Evolutionary conservation across 2,329 filamentous ascomycete genomes (phyloP).

Genomic region (Tolypocladium tundrense): DNA sequence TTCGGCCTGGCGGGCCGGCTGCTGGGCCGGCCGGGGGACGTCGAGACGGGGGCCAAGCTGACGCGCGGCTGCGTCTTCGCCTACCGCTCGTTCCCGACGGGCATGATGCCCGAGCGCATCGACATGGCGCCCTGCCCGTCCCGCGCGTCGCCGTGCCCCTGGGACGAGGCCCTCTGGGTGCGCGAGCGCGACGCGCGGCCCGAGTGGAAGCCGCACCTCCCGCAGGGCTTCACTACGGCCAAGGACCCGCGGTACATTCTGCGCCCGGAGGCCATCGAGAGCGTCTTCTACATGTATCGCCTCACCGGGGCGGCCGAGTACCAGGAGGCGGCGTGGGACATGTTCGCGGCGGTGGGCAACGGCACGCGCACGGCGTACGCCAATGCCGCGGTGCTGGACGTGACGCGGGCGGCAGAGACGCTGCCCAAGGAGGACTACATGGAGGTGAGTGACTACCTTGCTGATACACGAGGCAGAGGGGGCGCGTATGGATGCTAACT

Average conservation of each 20-base stretch:
- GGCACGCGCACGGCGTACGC: slow-evolving; percentile 49
- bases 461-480: too few species aligned
- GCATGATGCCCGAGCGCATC: slow-evolving; percentile 43
- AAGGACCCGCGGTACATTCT: slow-evolving; percentile 50
- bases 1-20: slow-evolving; percentile 37
- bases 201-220: slow-evolving; percentile 22
- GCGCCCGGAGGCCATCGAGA: slow-evolving; percentile 70
- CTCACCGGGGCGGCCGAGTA: slow-evolving; percentile 55
- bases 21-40: slow-evolving; percentile 27
- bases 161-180: slow-evolving; percentile 37
- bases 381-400: slow-evolving; percentile 54
- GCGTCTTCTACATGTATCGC: slow-evolving; percentile 67
- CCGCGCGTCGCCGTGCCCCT: slow-evolving; percentile 19
- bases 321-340: slow-evolving; percentile 60
- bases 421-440: slow-evolving; percentile 33
- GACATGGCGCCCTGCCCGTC: slow-evolving; percentile 28
- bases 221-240: slow-evolving; percentile 44
- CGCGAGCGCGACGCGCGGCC: slow-evolving; percentile 27
- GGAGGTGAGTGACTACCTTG: slow-evolving; percentile 37
- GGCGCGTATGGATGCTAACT: slow-evolving; percentile 38
- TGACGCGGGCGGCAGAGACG: slow-evolving; percentile 21
- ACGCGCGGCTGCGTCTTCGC: slow-evolving; percentile 42
- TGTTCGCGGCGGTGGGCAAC: slow-evolving; percentile 54
- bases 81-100: slow-evolving; percentile 34
- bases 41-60: slow-evolving; percentile 33